Conservation (phyloP, 768 basidiomycete genomes). For the Pleurotus eryngii region DNA sequence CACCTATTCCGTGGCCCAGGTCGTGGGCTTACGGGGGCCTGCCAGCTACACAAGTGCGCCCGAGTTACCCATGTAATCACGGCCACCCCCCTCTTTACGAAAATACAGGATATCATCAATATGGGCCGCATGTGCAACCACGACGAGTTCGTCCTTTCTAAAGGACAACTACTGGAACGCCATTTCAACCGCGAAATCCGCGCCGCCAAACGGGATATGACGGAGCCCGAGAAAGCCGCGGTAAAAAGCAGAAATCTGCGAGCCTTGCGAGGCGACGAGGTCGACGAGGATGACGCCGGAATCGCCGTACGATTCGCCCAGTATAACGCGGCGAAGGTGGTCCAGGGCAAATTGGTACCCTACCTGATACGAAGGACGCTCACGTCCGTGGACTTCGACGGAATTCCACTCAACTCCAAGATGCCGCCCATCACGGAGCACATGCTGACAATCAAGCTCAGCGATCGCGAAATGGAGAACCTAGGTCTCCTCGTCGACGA, state of each 20-base stretch:
- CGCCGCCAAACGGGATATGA: not conserved
- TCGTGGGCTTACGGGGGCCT: slow-evolving; percentile 6
- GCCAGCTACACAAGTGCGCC: not conserved
- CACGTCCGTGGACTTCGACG: not conserved
- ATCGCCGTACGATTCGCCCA: not conserved
- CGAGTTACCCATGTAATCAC: not conserved
- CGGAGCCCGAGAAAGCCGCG: too few relatives aligned
- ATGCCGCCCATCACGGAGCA: not conserved
- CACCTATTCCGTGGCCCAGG: slow-evolving; percentile 12
- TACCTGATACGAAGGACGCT: slow-evolving; percentile 4
- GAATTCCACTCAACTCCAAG: not conserved
- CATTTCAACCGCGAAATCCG: not conserved
- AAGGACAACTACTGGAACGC: not conserved
- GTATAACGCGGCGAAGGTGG: not conserved
- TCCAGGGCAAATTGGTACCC: not conserved
- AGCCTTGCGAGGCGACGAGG: too few relatives aligned
- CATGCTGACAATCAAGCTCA: not conserved
- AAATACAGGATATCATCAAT: slow-evolving; percentile 6
- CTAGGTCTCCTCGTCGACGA: not conserved
- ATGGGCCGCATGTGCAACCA: slow-evolving; percentile 1
- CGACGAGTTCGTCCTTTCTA: not conserved
- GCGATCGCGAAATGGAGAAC: not conserved
- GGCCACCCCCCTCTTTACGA: slow-evolving; percentile 12
- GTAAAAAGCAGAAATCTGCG: too few relatives aligned
- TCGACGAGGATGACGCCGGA: not conserved